Base-by-base conservation (phyloP, 2,329 filamentous ascomycete species). In the Trichoderma hamatum region DNA sequence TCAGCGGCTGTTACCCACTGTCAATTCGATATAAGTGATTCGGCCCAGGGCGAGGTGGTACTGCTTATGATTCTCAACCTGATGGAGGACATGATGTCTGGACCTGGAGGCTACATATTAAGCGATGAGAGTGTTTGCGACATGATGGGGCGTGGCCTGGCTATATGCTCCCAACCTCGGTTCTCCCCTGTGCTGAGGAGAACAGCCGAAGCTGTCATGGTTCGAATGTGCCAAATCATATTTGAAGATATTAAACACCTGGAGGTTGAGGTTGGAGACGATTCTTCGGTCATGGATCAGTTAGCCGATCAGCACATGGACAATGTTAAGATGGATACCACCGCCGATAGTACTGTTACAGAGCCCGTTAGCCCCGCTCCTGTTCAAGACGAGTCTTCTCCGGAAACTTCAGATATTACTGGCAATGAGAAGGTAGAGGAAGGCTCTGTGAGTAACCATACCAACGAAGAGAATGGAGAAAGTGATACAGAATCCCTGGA, bases 171-270 rank as follows among this genome's bases (percentile, higher is more conserved):
- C 72, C 94, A 98, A 76, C 89, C 92, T 67, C 89, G 95, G 67
- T 89, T 98, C 71, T 97, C 94, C 11, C 94, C 97, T 75, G 89
- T 98, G 4, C 83, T 99, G 67, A 89, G 95, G 72, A 88, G 94
- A 72, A 97, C 94, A 24, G 96, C 96, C 2, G 96, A 99, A 80
- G 96, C 97, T 76, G 91, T 94, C 67, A 97, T 99, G 94, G 93
- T 98, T 56, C 93, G 93, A 73, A 99, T 99, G 96, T 98, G 96
- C 77, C 96, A 99, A 81, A 94, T 97, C 73, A 97, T 99, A 75
- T 99, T 99, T 78, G 92, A 94, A 79, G 90, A 96, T 70, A 82
- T 99, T 64, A 97, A 97, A 79, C 90, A 94, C 72, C 83, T 98
- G 9, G 93, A 96, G 74, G 86, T 92, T 58, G 91, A 94, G 76